These are phyloP conservation scores for Jaltomata sinuosa DNA, from an alignment of 257 asterid species.

Conservation along the genomic window DNA sequence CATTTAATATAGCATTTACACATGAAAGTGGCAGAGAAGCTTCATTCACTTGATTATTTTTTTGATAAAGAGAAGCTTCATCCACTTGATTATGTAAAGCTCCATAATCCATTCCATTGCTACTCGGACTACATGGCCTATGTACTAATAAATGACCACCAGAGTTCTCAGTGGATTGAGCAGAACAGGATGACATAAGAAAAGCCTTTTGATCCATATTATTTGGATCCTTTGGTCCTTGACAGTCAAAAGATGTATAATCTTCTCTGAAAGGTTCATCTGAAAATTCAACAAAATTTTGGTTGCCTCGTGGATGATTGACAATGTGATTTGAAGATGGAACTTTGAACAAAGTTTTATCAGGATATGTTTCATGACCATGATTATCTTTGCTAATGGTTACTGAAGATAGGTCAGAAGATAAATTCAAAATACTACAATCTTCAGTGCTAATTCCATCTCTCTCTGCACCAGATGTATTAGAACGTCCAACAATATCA, in stretches of 20 bases:
- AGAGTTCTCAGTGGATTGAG: slow-evolving; percentile 34
- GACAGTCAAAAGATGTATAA: slow-evolving; percentile 22
- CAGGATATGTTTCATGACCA: neutral
- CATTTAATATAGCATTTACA: slow-evolving; percentile 51
- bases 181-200: slow-evolving; percentile 33
- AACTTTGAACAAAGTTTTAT: neutral
- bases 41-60: slow-evolving; percentile 49
- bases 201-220: slow-evolving; percentile 24
- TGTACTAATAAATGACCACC: slow-evolving; percentile 29
- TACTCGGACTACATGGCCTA: slow-evolving; percentile 33
- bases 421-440: slow-evolving; percentile 17
- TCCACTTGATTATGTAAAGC: slow-evolving; percentile 47
- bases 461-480: slow-evolving; percentile 39
- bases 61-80: slow-evolving; percentile 55
- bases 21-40: slow-evolving; percentile 53
- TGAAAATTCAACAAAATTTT: slow-evolving; percentile 19
- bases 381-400: slow-evolving; percentile 3
- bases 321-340: slow-evolving; percentile 1
- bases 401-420: slow-evolving; percentile 3
- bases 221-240: slow-evolving; percentile 28
- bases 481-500: slow-evolving; percentile 69
- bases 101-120: slow-evolving; percentile 29
- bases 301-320: slow-evolving; percentile 5
- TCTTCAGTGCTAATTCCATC: slow-evolving; percentile 38
- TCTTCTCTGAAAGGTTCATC: slow-evolving; percentile 39